Evolutionary conservation across 495 filamentous ascomycete species (phyloP), one percentile per base, ranked within the genome.

Genomic region (Penicillium atrosanguineum): DNA sequence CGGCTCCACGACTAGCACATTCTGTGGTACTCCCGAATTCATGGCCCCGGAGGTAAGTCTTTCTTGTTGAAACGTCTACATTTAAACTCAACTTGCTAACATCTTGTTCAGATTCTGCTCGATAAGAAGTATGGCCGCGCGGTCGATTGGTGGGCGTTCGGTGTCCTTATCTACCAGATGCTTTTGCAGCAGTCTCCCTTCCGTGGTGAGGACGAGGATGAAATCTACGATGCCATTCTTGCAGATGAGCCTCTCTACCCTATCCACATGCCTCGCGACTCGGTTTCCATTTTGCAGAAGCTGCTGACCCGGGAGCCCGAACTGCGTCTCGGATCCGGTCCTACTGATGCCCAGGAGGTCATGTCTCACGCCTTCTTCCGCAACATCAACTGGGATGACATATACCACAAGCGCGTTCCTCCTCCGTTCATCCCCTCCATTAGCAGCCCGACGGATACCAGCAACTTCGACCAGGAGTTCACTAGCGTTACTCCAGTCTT

Each of bases 71-170:
- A 23, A 34, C 14, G 18, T 4, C 34, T 45, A 12, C 5, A 6
- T 18, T 40, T 34, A 6, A 20, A 42, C 12, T 12, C 11, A 18
- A 4, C 44, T 15, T 51, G 50, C 54, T 72, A 50, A 69, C 44
- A 6, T 46, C 8, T n/a, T 56, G 23, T 19, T 46, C 45, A 96
- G 89, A 99, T 99, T 73, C 75, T 99, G 9, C 81, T 99, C 51
- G 94, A 99, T 71, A 97, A 97, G 79, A 96, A 95, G 68, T 99
- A 97, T 68, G 94, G 93, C 37, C 86, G 94, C 46, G 92, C 94
- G n/a, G 94, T 99, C 52, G 94, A 99, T 70, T 99, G 94, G 94
- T 99, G 94, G 94, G 94, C 94, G n/a, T 99, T 99, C 70, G 94
- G 94, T 63, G 94, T 99, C 31, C 78, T 99, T 54, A 99, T 99